phyloP scores from a whole-genome alignment of 768 basidiomycete genomes.

The Lentinula edodes region DNA sequence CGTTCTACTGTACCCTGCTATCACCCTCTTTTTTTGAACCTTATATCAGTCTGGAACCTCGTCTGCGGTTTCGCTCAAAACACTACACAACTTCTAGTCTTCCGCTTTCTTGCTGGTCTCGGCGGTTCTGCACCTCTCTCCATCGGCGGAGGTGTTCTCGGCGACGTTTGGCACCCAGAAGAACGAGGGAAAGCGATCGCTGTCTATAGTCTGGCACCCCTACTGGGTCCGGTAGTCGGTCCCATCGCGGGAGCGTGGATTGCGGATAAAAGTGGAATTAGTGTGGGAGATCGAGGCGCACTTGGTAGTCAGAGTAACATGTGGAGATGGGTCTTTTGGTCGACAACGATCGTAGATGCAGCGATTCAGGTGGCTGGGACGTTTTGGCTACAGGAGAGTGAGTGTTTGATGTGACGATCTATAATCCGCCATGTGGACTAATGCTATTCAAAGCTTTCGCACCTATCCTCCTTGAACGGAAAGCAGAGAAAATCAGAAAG shows the following conservation, averaged over 20 bases:
- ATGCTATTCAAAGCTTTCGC: slow-evolving; percentile 28
- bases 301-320: slow-evolving; percentile 51
- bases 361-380: slow-evolving; percentile 51
- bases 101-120: slow-evolving; percentile 48
- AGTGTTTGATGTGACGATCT: slow-evolving; percentile 10
- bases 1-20: slow-evolving; percentile 1
- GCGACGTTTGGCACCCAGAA: slow-evolving; percentile 57
- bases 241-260: slow-evolving; percentile 60
- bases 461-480: slow-evolving; percentile 41
- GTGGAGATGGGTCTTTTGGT: slow-evolving; percentile 79
- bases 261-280: not conserved
- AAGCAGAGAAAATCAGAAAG: slow-evolving; percentile 41
- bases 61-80: slow-evolving; percentile 42
- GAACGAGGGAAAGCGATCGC: slow-evolving; percentile 64
- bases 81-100: slow-evolving; percentile 38
- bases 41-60: slow-evolving; percentile 34
- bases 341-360: slow-evolving; percentile 54
- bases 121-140: slow-evolving; percentile 50
- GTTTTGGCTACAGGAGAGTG: slow-evolving; percentile 60
- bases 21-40: not conserved
- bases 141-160: slow-evolving; percentile 55
- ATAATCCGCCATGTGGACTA: no score
- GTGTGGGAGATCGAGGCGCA: slow-evolving; percentile 17
- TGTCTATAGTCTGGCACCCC: slow-evolving; percentile 58
- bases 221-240: slow-evolving; percentile 59